These are phyloP conservation scores for Exophiala sideris DNA, from an alignment of 2,329 filamentous ascomycete genomes.

Conservation along the genomic window DNA sequence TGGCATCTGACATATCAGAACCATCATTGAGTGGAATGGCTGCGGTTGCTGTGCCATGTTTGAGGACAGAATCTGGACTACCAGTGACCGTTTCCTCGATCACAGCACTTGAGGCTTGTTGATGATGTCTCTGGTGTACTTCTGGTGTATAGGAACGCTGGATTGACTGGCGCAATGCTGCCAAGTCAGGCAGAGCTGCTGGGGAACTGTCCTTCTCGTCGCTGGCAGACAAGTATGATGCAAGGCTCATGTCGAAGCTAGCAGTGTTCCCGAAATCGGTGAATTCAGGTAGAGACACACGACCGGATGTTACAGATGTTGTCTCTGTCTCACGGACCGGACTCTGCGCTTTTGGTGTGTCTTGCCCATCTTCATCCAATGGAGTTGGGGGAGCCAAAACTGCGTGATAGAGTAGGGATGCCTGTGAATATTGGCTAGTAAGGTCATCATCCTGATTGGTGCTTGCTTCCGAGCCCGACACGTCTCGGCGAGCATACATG, in stretches of 20 bases:
- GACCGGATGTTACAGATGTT: slow-evolving; percentile 3
- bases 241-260: slow-evolving; percentile 54
- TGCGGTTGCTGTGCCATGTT: slow-evolving; percentile 58
- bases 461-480: slow-evolving; percentile 31
- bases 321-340: slow-evolving; percentile 21
- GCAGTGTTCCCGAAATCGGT: slow-evolving; percentile 47
- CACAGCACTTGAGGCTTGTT: slow-evolving; percentile 31
- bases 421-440: slow-evolving; percentile 53
- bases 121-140: slow-evolving; percentile 22
- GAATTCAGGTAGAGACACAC: slow-evolving; percentile 48
- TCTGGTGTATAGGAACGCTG: slow-evolving; percentile 36
- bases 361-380: slow-evolving; percentile 39
- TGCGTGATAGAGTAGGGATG: slow-evolving; percentile 31
- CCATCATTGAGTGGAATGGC: background rate
- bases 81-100: slow-evolving; percentile 51
- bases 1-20: slow-evolving; percentile 72
- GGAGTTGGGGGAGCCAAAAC: slow-evolving; percentile 27
- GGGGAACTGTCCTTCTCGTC: slow-evolving; percentile 15
- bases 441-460: slow-evolving; percentile 43
- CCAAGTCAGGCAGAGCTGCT: slow-evolving; percentile 35
- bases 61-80: slow-evolving; percentile 87
- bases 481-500: slow-evolving; percentile 55
- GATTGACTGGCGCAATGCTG: slow-evolving; percentile 37
- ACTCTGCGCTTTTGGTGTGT: slow-evolving; percentile 44
- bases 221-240: slow-evolving; percentile 49